These are phyloP conservation scores for Fusarium sp. DNA, from an alignment of 2,329 filamentous ascomycete species.

Conservation along the genomic window DNA sequence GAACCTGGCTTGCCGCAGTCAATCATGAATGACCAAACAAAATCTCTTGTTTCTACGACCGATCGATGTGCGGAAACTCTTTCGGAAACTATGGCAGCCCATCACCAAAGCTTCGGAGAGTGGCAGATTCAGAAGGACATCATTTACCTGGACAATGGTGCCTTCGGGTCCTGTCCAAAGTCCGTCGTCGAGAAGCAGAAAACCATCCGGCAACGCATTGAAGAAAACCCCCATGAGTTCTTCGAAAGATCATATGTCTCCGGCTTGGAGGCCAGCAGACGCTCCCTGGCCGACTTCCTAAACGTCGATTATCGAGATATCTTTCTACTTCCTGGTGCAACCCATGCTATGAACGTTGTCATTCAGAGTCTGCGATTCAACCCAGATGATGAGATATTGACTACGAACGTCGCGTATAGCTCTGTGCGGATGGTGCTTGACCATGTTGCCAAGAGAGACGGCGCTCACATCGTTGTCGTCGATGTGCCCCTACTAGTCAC, in stretches of 20 bases:
- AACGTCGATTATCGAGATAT: neutral
- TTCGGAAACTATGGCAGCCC: neutral
- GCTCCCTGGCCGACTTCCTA: neutral
- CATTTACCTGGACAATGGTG: neutral
- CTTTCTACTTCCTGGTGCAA: neutral
- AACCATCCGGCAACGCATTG: neutral
- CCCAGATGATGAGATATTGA: neutral
- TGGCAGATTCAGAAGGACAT: neutral
- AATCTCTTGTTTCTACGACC: neutral
- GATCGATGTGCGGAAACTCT: accelerated
- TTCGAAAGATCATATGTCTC: neutral
- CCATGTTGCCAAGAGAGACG: neutral
- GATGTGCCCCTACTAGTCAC: neutral
- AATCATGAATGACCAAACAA: neutral
- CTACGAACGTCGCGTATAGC: neutral
- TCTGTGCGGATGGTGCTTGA: neutral
- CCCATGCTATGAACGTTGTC: neutral
- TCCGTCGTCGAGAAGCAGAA: neutral
- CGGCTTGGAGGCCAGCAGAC: neutral
- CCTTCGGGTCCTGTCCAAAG: neutral
- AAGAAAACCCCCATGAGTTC: neutral
- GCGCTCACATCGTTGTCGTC: neutral
- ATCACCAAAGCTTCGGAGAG: neutral
- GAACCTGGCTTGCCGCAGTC: neutral
- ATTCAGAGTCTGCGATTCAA: neutral